Base-by-base conservation (phyloP, 495 filamentous ascomycete species). In the Lophium mytilinum region DNA sequence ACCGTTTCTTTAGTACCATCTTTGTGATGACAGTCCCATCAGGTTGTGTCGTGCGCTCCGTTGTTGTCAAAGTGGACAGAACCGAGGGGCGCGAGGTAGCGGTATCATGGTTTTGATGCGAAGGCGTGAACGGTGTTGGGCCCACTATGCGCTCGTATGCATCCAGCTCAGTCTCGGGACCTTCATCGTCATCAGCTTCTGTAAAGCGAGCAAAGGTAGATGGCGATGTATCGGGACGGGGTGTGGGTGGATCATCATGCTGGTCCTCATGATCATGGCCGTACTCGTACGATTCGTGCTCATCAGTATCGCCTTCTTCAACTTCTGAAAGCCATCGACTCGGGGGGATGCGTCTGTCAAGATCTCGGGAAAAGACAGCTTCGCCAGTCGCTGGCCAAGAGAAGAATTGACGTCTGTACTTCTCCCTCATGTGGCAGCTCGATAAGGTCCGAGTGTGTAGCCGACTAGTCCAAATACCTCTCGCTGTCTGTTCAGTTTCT, bases 1-100 rank as follows among this genome's bases (percentile, higher is more conserved):
- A 88, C 6, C 77, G 71, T 66, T 80, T 82, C 46, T 80, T 84
- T 11, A 81, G 68, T 10, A 80, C 69, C n/a, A 78, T 77, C 57
- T 75, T 81, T 4, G 79, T 87, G 46, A 78, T 74, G 5, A 83
- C 68, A 5, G 79, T 82, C 8, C 84, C 84, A 69, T 87, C 83
- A 3, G 80, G 68, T 21, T 78, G 63, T 12, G 70, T 76, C 6
- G 70, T 71, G 1, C 76, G 76, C 52, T 82, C 76, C 9, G 81
- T 86, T 1, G 73, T 81, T 0, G 76, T 82, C 37, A 77, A 74
- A 1, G 79, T 82, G 3, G 81, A 83, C 3, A 86, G 63, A 4
- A 87, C 70, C 21, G 63, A 63, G 0, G 60, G 53, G 49, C 46
- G 62, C 11, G 41, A 17, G 45, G 9, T 37, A 24, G 50, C 34